Conservation (phyloP, 2,329 filamentous ascomycete species). For the Ophiostoma himal-ulmi region DNA sequence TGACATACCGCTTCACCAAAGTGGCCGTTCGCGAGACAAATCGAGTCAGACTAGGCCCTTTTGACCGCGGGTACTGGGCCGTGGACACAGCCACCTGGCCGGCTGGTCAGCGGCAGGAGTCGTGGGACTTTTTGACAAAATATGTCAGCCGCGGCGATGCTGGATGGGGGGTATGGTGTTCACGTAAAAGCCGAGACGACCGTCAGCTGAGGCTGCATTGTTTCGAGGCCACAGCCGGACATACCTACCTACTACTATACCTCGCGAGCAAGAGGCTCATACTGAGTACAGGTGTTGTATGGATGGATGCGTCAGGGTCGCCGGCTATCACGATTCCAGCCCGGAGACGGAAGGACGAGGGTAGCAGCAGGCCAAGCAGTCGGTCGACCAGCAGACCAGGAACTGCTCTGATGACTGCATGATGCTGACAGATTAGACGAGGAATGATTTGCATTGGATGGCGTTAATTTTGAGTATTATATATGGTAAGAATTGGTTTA, state of each 20-base stretch:
- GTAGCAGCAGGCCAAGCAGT: constrained; percentile 5
- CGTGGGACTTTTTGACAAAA: constrained; percentile 58
- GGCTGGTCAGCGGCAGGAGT: constrained; percentile 40
- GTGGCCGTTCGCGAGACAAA: background rate
- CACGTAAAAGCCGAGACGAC: constrained; percentile 39
- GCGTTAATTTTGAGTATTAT: background rate
- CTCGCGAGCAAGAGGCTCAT: constrained; percentile 62
- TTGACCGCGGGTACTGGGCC: constrained; percentile 76
- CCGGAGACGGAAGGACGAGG: constrained; percentile 23
- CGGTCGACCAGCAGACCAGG: background rate
- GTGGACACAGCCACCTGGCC: constrained; percentile 56
- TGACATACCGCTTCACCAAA: constrained; percentile 50
- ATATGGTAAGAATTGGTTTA: background rate
- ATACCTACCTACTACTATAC: constrained; percentile 71
- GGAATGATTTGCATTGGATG: background rate
- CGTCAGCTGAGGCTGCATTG: constrained; percentile 61
- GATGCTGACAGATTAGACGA: background rate
- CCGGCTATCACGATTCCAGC: constrained; percentile 43
- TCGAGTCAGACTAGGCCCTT: constrained; percentile 44
- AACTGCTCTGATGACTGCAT: background rate
- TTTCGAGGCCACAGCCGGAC: constrained; percentile 67
- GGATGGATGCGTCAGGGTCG: constrained; percentile 60
- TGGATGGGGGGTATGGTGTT: constrained; percentile 63
- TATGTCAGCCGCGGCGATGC: constrained; percentile 53
- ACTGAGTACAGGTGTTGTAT: constrained; percentile 51